Evolutionary conservation across 768 basidiomycete species (phyloP).

Genomic region (Tricholoma sp.): DNA sequence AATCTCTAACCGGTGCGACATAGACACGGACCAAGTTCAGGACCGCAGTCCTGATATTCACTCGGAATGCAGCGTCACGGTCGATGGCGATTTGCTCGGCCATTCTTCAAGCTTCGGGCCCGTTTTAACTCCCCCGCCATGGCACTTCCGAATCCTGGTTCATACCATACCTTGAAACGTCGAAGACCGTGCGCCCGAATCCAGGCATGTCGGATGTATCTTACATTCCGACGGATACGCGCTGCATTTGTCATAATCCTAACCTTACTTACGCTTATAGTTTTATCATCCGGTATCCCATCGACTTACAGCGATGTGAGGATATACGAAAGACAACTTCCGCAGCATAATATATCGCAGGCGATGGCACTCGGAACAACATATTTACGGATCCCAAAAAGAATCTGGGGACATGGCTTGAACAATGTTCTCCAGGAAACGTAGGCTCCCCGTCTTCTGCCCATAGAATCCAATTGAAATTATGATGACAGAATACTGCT

Average conservation of each 20-base stretch:
- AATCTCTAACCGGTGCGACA: no score
- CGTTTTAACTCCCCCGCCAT: not conserved
- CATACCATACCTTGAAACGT: not conserved
- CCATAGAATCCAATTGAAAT: not conserved
- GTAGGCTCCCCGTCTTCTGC: constrained; percentile 24
- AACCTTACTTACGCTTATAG: not conserved
- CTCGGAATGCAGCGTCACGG: not conserved
- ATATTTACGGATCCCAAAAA: not conserved
- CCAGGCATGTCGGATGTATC: not conserved
- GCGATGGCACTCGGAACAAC: not conserved
- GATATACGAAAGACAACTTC: constrained; percentile 2
- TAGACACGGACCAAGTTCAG: no score
- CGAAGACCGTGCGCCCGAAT: not conserved
- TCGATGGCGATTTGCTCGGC: not conserved
- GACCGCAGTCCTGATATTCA: no score
- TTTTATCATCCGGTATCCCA: constrained; percentile 1
- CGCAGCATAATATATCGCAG: constrained; percentile 4
- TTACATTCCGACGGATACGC: not conserved
- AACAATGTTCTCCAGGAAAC: constrained; percentile 43
- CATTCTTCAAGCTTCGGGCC: not conserved
- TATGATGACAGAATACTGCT: constrained; percentile 32
- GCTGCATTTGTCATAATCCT: not conserved
- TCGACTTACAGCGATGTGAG: constrained; percentile 2
- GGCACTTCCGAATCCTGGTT: not conserved
- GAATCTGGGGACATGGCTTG: constrained; percentile 38